Percentiles rank a stretch among this genome's conserved stretches.
phyloP scores from a whole-genome alignment of 192 early-diverging fungal species.

The Coemansia sp. region DNA sequence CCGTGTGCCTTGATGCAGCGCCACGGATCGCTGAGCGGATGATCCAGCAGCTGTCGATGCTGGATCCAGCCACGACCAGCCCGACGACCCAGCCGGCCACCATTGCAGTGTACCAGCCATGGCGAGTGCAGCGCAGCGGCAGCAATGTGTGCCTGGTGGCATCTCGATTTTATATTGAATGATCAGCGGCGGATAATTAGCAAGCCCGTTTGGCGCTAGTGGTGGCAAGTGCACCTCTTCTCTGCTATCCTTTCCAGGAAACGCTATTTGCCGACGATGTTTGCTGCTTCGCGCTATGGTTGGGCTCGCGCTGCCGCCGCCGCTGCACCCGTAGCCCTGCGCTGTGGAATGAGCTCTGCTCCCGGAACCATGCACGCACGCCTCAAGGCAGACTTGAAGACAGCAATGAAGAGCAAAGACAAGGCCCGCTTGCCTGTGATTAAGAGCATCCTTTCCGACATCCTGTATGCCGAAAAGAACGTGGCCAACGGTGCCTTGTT shows the following conservation, averaged over 20 bases:
- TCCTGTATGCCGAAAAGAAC: slow-evolving; percentile 72
- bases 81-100: not conserved
- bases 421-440: slow-evolving; percentile 57
- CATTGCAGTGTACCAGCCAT: slow-evolving; percentile 22
- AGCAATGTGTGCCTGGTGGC: slow-evolving; percentile 19
- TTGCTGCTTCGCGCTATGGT: not conserved
- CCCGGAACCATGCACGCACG: slow-evolving; percentile 20
- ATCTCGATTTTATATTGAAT: slow-evolving; percentile 18
- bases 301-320: not conserved
- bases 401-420: slow-evolving; percentile 69
- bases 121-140: slow-evolving; percentile 16
- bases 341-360: slow-evolving; percentile 1
- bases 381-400: slow-evolving; percentile 75
- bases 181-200: not conserved
- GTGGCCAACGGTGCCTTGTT: slow-evolving; percentile 13
- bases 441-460: slow-evolving; percentile 73
- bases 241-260: not conserved
- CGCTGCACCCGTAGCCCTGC: not conserved
- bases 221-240: not conserved
- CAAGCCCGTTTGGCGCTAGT: too few species aligned
- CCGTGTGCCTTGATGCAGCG: slow-evolving; percentile 16
- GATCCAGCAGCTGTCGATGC: not conserved
- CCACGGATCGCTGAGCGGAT: slow-evolving; percentile 19
- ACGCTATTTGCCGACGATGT: not conserved
- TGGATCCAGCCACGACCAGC: not conserved